Evolutionary conservation across 176 grass and related monocot species (phyloP), one percentile per base, ranked within the genome.

Genomic region (Chloris gayana): DNA sequence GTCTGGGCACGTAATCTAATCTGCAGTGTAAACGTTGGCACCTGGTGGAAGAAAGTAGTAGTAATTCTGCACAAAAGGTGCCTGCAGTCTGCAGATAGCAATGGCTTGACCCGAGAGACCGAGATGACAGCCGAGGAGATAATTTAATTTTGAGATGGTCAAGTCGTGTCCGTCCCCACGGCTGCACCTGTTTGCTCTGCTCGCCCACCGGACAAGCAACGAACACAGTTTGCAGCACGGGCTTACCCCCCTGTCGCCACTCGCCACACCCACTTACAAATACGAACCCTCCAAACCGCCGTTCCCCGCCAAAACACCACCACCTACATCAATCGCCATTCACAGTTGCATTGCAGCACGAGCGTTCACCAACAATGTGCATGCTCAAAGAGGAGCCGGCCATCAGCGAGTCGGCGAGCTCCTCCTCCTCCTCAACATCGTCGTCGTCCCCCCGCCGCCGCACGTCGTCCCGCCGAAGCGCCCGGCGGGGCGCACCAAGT

Each of bases 401-500:
- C n/a, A n/a, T 17, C 73, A 22, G 2, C 51, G 62, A 67, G 34
- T 70, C 74, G 1, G 2, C 78, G n/a, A 39, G 21, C 14, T 60
- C 76, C 6, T 70, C 68, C 35, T 22, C 33, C 66, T 38, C 60
- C 15, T 38, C 2, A 1, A n/a, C 39, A 0, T 42, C 39, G 39
- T 22, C 64, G 24, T 31, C 63, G 19, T 15, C 63, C 32, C 76
- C 32, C 2, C 9, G 7, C 38, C 67, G 14, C 27, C 67, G 10
- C 64, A 34, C 50, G 41, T 79, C 6, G 86, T 17, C 67, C 82
- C 76, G n/a, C 78, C 84, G 5, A 91, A 91, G 80, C 84, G 84
- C 0, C 80, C 84, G 0, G 77, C 88, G 19, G 86, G 88, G 10
- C 80, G 92, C 26, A 87, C 83, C 80, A 91, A 85, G 86, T 91